Base-by-base conservation (phyloP, 1,284 basidiomycete genomes). In the Ganoderma lingzhi region DNA sequence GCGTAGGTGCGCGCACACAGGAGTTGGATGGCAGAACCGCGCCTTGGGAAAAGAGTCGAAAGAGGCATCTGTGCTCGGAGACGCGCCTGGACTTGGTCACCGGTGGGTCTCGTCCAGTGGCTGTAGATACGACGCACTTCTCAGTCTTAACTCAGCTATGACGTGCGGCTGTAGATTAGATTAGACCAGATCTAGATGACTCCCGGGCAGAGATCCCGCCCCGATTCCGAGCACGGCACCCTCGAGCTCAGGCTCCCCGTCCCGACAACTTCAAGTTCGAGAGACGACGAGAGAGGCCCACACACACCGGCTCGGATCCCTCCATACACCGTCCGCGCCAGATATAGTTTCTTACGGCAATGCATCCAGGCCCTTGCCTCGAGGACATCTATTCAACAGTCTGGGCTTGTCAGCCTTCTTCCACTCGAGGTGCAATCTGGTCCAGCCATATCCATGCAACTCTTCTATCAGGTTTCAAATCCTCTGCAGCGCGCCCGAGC, bases 51-150 rank as follows among this genome's bases (percentile, higher is more conserved):
- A 53, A 14, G 48, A 14, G 48, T 12, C 23, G 9, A 53, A 53
- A 28, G 48, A 12, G 23, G 23, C 48, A 53, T 53, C 23, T 28
- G 48, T 28, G 59, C 59, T 35, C 17, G 23, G 6, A 23, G 39
- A 17, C 39, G 39, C 37, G 59, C 37, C 59, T 61, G 59, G 59
- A 10, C 59, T 28, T 23, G 58, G 58, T 37, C 58, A 39, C 35
- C 35, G 58, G 39, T 60, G 23, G 59, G 59, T 42, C 59, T 44
- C 59, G 59, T 61, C 39, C 23, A 61, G 17, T n/a, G 59, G 12
- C n/a, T 53, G 23, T n/a, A 48, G 39, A 23, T 60, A 60, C 19
- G n/a, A 19, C 35, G 10, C 4, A 37, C n/a, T n/a, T 6, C 30
- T 28, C 23, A 9, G 3, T 28, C 30, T 56, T 56, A 56, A 61